Evolutionary conservation across 2,329 filamentous ascomycete genomes (phyloP).

Genomic region (Hypoxylon sp.): DNA sequence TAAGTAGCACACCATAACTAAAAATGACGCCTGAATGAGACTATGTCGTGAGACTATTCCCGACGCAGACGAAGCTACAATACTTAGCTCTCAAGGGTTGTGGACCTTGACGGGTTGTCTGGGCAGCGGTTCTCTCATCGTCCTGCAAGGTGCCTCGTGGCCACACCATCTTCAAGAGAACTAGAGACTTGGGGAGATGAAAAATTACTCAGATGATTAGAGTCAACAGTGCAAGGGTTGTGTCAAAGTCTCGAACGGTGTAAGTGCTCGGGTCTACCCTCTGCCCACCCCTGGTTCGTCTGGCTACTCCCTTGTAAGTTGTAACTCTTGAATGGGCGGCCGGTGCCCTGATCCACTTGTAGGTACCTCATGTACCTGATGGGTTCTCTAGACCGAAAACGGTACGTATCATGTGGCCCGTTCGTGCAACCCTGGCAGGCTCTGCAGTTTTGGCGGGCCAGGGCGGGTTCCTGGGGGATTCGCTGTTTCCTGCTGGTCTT

Average conservation of each 20-base stretch:
- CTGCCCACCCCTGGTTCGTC: constrained; percentile 32
- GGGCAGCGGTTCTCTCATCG: constrained; percentile 20
- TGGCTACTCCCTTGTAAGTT: constrained; percentile 15
- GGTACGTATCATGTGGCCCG: constrained; percentile 49
- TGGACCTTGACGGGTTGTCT: constrained; percentile 34
- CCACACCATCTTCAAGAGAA: constrained; percentile 38
- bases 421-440: constrained; percentile 40
- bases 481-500: constrained; percentile 46
- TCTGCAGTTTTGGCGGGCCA: constrained; percentile 23
- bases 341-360: constrained; percentile 36
- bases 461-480: constrained; percentile 29
- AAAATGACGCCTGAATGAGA: constrained; percentile 40
- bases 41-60: constrained; percentile 42
- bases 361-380: constrained; percentile 42
- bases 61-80: constrained; percentile 31
- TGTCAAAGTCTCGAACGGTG: constrained; percentile 36
- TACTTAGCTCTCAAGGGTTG: constrained; percentile 10
- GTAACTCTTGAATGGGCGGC: constrained; percentile 28
- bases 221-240: constrained; percentile 39
- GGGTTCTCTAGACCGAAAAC: constrained; percentile 46
- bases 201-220: constrained; percentile 32
- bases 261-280: constrained; percentile 27
- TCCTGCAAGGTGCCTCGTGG: constrained; percentile 38
- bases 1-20: constrained; percentile 30
- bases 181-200: constrained; percentile 14